phyloP scores from a whole-genome alignment of 1,139 yeast genomes.

The Saccharomyces hybrid region DNA sequence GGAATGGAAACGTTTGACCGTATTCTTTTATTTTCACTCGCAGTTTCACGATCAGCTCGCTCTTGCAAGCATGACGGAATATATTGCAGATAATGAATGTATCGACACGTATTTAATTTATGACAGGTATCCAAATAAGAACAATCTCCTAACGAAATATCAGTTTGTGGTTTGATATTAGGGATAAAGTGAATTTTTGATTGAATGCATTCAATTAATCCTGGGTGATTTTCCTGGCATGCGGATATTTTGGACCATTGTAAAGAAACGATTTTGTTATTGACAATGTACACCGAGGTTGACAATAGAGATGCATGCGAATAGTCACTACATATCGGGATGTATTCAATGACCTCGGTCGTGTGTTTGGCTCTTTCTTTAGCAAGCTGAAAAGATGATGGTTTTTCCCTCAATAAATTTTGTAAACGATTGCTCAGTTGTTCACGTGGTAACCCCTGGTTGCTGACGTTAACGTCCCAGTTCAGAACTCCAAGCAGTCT shows the following conservation, averaged over 20 bases:
- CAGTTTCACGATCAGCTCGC: constrained; percentile 28
- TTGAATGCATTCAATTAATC: constrained; percentile 38
- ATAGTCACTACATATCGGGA: constrained; percentile 45
- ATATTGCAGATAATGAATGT: constrained; percentile 68
- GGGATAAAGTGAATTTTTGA: constrained; percentile 57
- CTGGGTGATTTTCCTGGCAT: constrained; percentile 26
- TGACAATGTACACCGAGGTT: constrained; percentile 18
- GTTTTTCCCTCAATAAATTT: not conserved
- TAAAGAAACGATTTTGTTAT: constrained; percentile 29
- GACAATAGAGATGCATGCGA: constrained; percentile 37
- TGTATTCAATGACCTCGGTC: constrained; percentile 39
- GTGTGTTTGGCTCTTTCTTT: constrained; percentile 38
- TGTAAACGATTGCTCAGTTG: not conserved
- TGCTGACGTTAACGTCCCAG: not conserved
- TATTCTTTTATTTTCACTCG: constrained; percentile 21
- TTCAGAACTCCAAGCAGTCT: not conserved
- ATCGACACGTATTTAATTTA: constrained; percentile 71
- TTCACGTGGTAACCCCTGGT: not conserved
- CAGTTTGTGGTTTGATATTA: constrained; percentile 52
- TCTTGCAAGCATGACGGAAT: constrained; percentile 36
- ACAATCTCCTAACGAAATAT: constrained; percentile 74
- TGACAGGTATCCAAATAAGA: constrained; percentile 92
- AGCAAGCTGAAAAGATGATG: constrained; percentile 30
- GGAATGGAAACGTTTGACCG: constrained; percentile 16
- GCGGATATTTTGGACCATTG: constrained; percentile 21